Evolutionary conservation across 495 filamentous ascomycete species (phyloP), one percentile per base, ranked within the genome.

Genomic region (Penicillium coprophilum): DNA sequence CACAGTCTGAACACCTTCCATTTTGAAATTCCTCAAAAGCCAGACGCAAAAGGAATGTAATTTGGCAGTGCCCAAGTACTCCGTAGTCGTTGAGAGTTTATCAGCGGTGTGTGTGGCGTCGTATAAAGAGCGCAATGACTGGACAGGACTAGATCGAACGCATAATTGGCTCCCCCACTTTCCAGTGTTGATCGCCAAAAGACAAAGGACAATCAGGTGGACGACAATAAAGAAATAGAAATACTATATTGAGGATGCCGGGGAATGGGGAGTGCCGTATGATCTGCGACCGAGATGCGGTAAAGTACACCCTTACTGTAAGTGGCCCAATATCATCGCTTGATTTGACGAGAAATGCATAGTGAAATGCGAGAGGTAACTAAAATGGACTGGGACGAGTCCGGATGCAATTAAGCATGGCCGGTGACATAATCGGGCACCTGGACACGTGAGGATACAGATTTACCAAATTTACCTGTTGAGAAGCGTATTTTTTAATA

Each of bases 1-100:
- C 50, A 88, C 82, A 20, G 84, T 85, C 65, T 87, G 80, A 56
- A 85, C 77, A 36, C 76, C 78, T 67, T 87, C 85, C 85, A 83
- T 83, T 21, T 65, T 73, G 60, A 51, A 34, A 44, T 53, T n/a
- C 28, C 43, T 30, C 21, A 38, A 32, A 12, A 51, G 24, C 8
- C 30, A 17, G 30, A 41, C 27, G 41, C 11, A 31, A 27, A 21
- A n/a, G 21, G 3, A 17, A 38, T 5, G 34, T 17, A 38, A 38
- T 6, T 38, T 38, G 15, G 34, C 34, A n/a, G n/a, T 17, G 15
- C n/a, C 24, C 9, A 34, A 30, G 45, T n/a, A n/a, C n/a, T n/a
- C n/a, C n/a, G n/a, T 24, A 24, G 53, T 19, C 6, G 24, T 48
- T 34, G 43, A 21, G 17, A 44, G 36, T 59, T 36, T 36, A 43